Evolutionary conservation across 2,329 filamentous ascomycete genomes (phyloP), one percentile per base, ranked within the genome.

Genomic region (Fusarium tuaranense): DNA sequence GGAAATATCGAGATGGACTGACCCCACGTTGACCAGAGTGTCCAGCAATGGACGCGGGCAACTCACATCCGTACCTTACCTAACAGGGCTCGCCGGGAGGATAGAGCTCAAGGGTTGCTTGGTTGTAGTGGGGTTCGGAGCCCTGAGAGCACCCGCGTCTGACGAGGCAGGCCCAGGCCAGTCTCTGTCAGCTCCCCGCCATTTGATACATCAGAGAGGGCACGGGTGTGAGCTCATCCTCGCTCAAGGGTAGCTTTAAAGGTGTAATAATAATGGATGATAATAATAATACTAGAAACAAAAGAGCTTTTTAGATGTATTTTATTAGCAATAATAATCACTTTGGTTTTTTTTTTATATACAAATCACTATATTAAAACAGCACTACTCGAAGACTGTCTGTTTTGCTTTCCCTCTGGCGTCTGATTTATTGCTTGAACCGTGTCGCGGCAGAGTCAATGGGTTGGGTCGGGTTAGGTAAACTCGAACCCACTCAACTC

Each of bases 1-100:
- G 62, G 70, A 71, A 78, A 70, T 76, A 72, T 77, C 68, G 58
- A 70, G 62, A 77, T 64, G 62, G 70, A 74, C 70, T 67, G 65
- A 76, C 73, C 73, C 73, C 73, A 74, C 73, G 73, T 73, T 60
- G 38, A 73, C 55, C 65, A 65, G 36, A 73, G 70, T 65, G 61
- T 36, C 48, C 53, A 34, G 32, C 48, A 55, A n/a, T 30, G 27
- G 27, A 30, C 48, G 30, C 25, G 10, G 25, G 25, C 27, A n/a
- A 34, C 51, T 34, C 27, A 53, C 51, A 20, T 36, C 51, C 34
- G n/a, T 41, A 69, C 66, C 72, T 65, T 68, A 70, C 68, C 58
- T 63, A 71, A 61, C 53, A 27, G 30, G 32, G 41, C 41, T 44
- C 41, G 41, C 41, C 41, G 13, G 22, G 22, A 22, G 32, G 57